These are phyloP conservation scores for Citrus mangshanensis DNA, from an alignment of 345 rosid species.

Conservation along the genomic window DNA sequence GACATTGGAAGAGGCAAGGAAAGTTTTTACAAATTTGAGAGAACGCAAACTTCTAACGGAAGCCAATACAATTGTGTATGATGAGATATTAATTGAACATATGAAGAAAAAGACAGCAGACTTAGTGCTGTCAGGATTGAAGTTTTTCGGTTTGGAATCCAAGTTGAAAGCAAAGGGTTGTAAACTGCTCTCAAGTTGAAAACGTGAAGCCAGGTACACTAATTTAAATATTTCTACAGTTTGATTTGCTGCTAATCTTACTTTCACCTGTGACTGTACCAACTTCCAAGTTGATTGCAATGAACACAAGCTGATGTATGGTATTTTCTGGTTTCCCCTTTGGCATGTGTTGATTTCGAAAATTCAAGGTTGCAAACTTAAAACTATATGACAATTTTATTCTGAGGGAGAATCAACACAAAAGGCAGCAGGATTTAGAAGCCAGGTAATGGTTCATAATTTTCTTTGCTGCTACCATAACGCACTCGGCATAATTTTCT, in stretches of 20 bases:
- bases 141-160: conserved; percentile 86
- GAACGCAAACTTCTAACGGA: conserved; percentile 53
- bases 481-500: neutral
- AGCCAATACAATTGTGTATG: conserved; percentile 65
- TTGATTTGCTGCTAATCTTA: neutral
- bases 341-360: conserved; percentile 58
- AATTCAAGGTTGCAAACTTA: conserved; percentile 38
- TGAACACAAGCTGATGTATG: conserved; percentile 3
- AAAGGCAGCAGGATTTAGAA: conserved; percentile 51
- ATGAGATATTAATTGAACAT: conserved; percentile 72
- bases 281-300: neutral
- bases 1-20: conserved; percentile 71
- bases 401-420: neutral
- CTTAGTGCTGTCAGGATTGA: conserved; percentile 63
- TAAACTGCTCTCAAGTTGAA: conserved; percentile 39
- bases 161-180: conserved; percentile 76
- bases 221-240: neutral
- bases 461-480: neutral
- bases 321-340: conserved; percentile 51
- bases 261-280: neutral
- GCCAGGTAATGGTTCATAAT: neutral
- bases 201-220: neutral
- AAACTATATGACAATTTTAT: no score
- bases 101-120: conserved; percentile 86
- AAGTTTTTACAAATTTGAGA: conserved; percentile 57